Evolutionary conservation across 2,329 filamentous ascomycete species (phyloP), one percentile per base, ranked within the genome.

Genomic region (Kalmusia sp.): DNA sequence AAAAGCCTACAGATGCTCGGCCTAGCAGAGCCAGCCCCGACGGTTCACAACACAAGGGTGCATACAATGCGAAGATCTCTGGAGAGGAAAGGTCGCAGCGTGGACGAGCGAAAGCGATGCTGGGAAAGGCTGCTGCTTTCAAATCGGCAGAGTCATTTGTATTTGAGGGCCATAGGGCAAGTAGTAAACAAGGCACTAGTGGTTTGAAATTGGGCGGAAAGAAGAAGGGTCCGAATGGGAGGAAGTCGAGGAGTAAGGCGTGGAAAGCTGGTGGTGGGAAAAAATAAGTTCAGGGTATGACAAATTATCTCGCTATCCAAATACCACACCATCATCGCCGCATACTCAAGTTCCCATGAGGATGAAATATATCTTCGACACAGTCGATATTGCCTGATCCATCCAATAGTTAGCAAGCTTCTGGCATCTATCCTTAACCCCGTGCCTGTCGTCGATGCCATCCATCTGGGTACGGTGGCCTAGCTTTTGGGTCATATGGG

Each of bases 141-240:
- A 82, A 85, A 74, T 81, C 83, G 1, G 87, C 88, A 0, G 88
- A 92, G 73, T 79, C 81, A 14, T 84, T 93, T 58, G 84, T 93
- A n/a, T 93, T 93, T 64, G 91, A 96, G 72, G 91, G 91, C 0
- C 87, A 88, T 58, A 83, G 91, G 49, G 91, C 91, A 8, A 90
- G 84, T 49, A 77, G 82, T 27, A 88, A 82, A 52, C 85, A 88
- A 55, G 87, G 84, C 4, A 87, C 81, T 64, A 85, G 85, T 34
- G 88, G 88, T 17, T 69, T 83, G 52, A 85, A 85, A 66, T 77
- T 82, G 30, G 82, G 83, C 9, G 84, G 84, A 59, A 84, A 82
- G 67, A 74, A 72, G 56, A 76, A 74, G 62, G 71, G 69, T 14
- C 73, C 78, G 15, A 77, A 74, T 41, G 70, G 79, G 50, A 76